Base-by-base conservation (phyloP, 2,329 filamentous ascomycete genomes). In the Arachnopeziza araneosa region DNA sequence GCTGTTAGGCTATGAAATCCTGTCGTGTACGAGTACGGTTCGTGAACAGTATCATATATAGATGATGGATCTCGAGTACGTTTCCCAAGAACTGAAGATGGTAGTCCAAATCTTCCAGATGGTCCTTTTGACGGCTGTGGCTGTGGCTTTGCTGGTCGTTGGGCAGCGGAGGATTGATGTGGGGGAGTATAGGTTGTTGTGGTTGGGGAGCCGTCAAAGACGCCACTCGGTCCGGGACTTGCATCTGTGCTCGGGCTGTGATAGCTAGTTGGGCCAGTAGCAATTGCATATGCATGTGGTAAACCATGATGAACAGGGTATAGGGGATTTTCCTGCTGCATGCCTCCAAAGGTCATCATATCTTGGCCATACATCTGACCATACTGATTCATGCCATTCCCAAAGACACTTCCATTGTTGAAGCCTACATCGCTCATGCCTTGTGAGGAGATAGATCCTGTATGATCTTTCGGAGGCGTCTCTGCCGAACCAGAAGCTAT, bases 401-500 rank as follows among this genome's bases (percentile, higher is more conserved):
- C 64, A 61, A 68, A 73, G 5, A 69, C 66, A 17, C 57, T 52
- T 24, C 67, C 64, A 52, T 67, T 69, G 52, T 69, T 70, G 56
- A 70, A 72, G 44, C 54, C 64, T 2, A 70, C 60, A 50, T 68
- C 68, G 14, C 64, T 60, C 57, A 80, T 77, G 52, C 79, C 80
- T 63, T 82, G 83, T 55, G 78, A 83, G 53, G 78, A 76, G 60
- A 81, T 71, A 5, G 79, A 75, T 7, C 74, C 72, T 57, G 63
- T 68, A 51, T 69, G 73, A 61, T 95, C 90, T 58, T 85, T 85
- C 5, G 88, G 84, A 7, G 88, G 86, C 19, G 86, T 90, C 67
- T 95, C 90, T n/a, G 86, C 89, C 17, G 90, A 89, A 17, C 90
- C 90, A n/a, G 90, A 91, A 61, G 91, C 91, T 90, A 99, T 96